Conservation (phyloP, 2,329 filamentous ascomycete genomes). For the Pestalotiopsis fici region DNA sequence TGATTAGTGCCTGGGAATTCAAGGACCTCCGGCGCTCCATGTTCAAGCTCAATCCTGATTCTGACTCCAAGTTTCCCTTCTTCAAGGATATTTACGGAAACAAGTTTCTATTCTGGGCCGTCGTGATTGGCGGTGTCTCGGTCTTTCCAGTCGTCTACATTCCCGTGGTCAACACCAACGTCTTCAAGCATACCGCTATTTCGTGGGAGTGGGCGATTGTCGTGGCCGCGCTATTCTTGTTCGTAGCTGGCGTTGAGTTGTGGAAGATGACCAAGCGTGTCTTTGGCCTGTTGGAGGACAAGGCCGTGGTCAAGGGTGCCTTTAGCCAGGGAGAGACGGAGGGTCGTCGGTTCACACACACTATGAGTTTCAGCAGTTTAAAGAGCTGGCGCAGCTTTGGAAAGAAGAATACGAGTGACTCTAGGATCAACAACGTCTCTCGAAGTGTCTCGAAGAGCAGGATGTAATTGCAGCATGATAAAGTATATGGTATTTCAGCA, state of each 20-base stretch:
- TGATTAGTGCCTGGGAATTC: slow-evolving; percentile 74
- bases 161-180: slow-evolving; percentile 63
- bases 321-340: slow-evolving; percentile 54
- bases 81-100: slow-evolving; percentile 68
- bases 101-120: slow-evolving; percentile 66
- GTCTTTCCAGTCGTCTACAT: slow-evolving; percentile 69
- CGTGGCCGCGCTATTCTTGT: slow-evolving; percentile 63
- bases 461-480: not conserved
- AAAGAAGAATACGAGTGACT: slow-evolving; percentile 26
- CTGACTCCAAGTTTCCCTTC: slow-evolving; percentile 48
- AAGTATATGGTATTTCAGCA: not conserved
- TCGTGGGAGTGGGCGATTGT: slow-evolving; percentile 73
- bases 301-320: slow-evolving; percentile 47
- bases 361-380: slow-evolving; percentile 54
- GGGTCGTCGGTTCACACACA: slow-evolving; percentile 45
- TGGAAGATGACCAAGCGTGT: slow-evolving; percentile 72
- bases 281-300: slow-evolving; percentile 53
- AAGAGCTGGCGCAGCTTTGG: slow-evolving; percentile 38
- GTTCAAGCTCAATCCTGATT: slow-evolving; percentile 65
- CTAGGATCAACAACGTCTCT: not conserved
- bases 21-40: slow-evolving; percentile 70
- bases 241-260: slow-evolving; percentile 66
- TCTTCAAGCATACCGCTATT: slow-evolving; percentile 71
- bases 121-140: slow-evolving; percentile 59
- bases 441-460: not conserved